Base-by-base conservation (phyloP, 345 rosid genomes). In the Theobroma cacao region DNA sequence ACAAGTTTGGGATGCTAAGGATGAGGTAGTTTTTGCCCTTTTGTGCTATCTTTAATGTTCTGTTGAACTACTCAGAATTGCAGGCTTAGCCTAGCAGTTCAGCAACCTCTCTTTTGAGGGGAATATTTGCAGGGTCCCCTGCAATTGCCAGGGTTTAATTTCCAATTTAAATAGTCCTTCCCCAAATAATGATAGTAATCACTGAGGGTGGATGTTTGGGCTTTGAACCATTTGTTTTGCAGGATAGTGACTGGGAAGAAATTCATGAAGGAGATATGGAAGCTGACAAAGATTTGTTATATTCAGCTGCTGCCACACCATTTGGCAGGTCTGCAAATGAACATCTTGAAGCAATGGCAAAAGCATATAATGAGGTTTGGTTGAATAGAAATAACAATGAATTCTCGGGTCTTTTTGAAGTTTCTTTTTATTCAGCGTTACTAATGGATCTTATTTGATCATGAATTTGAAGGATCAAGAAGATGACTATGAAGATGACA, bases 161-260 rank as follows among this genome's bases (percentile, higher is more conserved):
- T 12, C 74, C 43, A 17, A 47, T n/a, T 60, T 45, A 8, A 3
- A 18, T 48, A 15, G 9, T 18, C 74, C 22, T 48, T 47, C 38
- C 56, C 43, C 41, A 13, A 48, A 6, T 48, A 45, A 47, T 45
- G 38, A 69, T 28, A 48, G 20, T 18, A 50, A 31, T 14, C 28
- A 9, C 74, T 1, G 0, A 33, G 36, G 52, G 30, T 73, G 43
- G 60, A 55, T 76, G n/a, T 74, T 68, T 30, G 55, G 66, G 9
- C 38, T n/a, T 53, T 56, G 20, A 53, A 12, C 31, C 50, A 24
- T 66, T 69, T 65, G 33, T 56, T 55, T 79, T 59, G 75, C 89
- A 89, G 91, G 95, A 89, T 79, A 87, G 89, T n/a, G 97, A 91
- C 78, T 95, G 97, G 98, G 98, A 93, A 86, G 98, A 95, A 81